These are phyloP conservation scores for Saccharomycopsis sp. DNA, from an alignment of 805 yeast species.

Conservation along the genomic window DNA sequence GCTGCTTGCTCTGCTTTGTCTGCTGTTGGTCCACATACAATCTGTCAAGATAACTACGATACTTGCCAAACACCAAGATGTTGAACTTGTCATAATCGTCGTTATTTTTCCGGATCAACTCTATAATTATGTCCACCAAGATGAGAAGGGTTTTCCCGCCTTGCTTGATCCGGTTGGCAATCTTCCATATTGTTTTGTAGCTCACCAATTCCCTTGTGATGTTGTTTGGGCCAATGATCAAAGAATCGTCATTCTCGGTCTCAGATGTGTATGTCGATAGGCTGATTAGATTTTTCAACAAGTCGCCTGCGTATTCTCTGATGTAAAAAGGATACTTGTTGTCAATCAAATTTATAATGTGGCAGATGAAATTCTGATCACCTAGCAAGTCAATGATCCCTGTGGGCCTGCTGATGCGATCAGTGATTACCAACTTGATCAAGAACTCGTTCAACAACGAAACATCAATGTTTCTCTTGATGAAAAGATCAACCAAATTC, in stretches of 20 bases:
- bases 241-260: conserved; percentile 76
- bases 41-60: background rate
- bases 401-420: conserved; percentile 80
- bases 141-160: conserved; percentile 87
- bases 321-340: conserved; percentile 59
- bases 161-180: conserved; percentile 68
- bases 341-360: conserved; percentile 61
- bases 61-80: conserved; percentile 25
- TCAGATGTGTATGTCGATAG: conserved; percentile 67
- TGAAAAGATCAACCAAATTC: conserved; percentile 66
- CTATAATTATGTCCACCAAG: conserved; percentile 91
- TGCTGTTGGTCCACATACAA: too few relatives aligned
- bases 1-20: too few relatives aligned
- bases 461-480: conserved; percentile 83
- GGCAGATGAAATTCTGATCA: conserved; percentile 63
- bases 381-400: conserved; percentile 75
- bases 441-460: conserved; percentile 84
- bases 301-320: conserved; percentile 92
- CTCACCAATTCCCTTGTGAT: conserved; percentile 85
- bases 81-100: conserved; percentile 84
- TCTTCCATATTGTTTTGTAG: conserved; percentile 50
- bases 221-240: conserved; percentile 94
- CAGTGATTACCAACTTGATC: conserved; percentile 83
- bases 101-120: conserved; percentile 88
- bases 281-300: conserved; percentile 85